Evolutionary conservation across 768 basidiomycete genomes (phyloP).

Genomic region (Naganishia antarctica): DNA sequence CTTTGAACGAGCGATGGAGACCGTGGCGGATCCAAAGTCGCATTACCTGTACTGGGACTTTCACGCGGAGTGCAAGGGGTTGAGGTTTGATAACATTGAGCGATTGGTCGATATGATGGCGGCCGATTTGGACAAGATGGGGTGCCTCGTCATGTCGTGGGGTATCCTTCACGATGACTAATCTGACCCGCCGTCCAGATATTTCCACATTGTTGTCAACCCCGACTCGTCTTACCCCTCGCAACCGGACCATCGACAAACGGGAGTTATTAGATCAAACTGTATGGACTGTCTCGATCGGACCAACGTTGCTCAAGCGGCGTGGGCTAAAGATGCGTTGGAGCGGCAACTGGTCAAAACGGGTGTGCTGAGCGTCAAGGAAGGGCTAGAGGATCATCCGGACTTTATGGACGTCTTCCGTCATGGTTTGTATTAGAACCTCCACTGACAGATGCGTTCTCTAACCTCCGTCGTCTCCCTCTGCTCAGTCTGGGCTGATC

Average conservation of each 20-base stretch:
- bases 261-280: slow-evolving; percentile 80
- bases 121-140: slow-evolving; percentile 53
- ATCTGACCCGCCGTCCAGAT: slow-evolving; percentile 50
- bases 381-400: slow-evolving; percentile 74
- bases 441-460: neutral
- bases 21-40: slow-evolving; percentile 58
- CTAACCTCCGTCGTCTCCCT: neutral
- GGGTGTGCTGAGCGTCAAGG: slow-evolving; percentile 66
- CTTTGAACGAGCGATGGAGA: slow-evolving; percentile 70
- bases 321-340: slow-evolving; percentile 79
- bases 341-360: slow-evolving; percentile 68
- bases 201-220: slow-evolving; percentile 61
- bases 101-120: slow-evolving; percentile 71
- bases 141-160: slow-evolving; percentile 29
- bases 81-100: slow-evolving; percentile 90
- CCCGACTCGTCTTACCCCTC: slow-evolving; percentile 5
- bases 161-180: slow-evolving; percentile 49
- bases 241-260: slow-evolving; percentile 55
- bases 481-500: slow-evolving; percentile 86
- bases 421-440: slow-evolving; percentile 60
- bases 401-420: slow-evolving; percentile 76
- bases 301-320: slow-evolving; percentile 92
- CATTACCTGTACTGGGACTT: slow-evolving; percentile 96
- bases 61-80: slow-evolving; percentile 86
- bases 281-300: slow-evolving; percentile 95